Evolutionary conservation across 768 basidiomycete genomes (phyloP).

Genomic region (Polyporus arcularius): DNA sequence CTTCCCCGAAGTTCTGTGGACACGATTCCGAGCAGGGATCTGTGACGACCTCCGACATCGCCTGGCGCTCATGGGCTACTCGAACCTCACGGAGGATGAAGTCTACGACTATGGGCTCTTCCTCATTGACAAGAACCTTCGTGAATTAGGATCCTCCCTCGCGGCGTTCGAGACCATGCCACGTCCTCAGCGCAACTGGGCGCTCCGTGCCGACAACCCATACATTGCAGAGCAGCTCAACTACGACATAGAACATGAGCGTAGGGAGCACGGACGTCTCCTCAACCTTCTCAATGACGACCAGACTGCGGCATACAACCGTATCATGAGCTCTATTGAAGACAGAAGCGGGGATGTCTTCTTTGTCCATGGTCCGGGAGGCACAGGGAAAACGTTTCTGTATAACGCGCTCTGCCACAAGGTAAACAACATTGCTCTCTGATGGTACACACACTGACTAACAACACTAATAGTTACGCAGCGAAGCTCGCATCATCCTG

Average conservation of each 20-base stretch:
- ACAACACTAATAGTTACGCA: slow-evolving; percentile 24
- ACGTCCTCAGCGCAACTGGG: slow-evolving; percentile 29
- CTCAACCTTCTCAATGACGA: background rate
- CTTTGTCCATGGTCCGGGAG: background rate
- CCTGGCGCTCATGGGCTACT: background rate
- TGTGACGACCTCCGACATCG: slow-evolving; percentile 42
- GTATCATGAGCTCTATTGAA: background rate
- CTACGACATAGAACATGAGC: slow-evolving; percentile 24
- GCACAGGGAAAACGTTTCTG: slow-evolving; percentile 14
- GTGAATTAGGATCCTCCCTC: slow-evolving; percentile 26
- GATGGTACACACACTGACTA: slow-evolving; percentile 46
- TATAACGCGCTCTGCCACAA: slow-evolving; percentile 22
- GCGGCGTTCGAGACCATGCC: slow-evolving; percentile 36
- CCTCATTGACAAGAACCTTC: slow-evolving; percentile 36
- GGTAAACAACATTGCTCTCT: background rate
- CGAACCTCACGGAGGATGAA: slow-evolving; percentile 28
- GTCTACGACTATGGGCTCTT: slow-evolving; percentile 45
- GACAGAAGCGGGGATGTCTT: background rate
- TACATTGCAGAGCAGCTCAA: slow-evolving; percentile 36
- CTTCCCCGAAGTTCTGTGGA: slow-evolving; percentile 42
- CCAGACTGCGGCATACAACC: background rate
- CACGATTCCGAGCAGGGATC: slow-evolving; percentile 33
- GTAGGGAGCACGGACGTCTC: background rate
- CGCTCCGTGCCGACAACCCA: slow-evolving; percentile 20
- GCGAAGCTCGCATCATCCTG: slow-evolving; percentile 22